These are phyloP conservation scores for Stachybotrys echinatus DNA, from an alignment of 2,329 filamentous ascomycete genomes.

Conservation along the genomic window DNA sequence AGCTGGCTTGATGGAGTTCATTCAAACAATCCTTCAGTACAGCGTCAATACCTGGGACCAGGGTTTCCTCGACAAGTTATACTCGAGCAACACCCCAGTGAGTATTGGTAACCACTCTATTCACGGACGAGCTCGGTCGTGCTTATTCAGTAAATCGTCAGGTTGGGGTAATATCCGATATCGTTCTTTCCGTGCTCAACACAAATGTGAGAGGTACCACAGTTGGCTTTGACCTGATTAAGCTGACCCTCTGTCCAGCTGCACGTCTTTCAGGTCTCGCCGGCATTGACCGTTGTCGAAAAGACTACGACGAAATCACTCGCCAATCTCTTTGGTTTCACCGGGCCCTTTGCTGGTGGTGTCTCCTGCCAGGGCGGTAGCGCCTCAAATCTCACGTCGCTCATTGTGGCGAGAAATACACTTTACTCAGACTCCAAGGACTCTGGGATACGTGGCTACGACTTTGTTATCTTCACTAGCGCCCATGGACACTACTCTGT, in stretches of 20 bases:
- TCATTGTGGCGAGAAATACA: constrained; percentile 82
- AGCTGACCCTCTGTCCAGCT: constrained; percentile 37
- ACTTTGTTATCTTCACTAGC: constrained; percentile 83
- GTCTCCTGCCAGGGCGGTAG: constrained; percentile 78
- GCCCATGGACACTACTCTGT: constrained; percentile 91
- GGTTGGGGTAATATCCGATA: constrained; percentile 79
- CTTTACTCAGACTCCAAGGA: constrained; percentile 75
- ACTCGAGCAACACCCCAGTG: constrained; percentile 77
- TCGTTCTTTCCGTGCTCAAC: constrained; percentile 81
- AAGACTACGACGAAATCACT: constrained; percentile 72
- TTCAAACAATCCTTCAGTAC: constrained; percentile 70
- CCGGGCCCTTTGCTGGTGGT: constrained; percentile 64
- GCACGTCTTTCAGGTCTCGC: constrained; percentile 92
- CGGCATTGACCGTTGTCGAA: constrained; percentile 80
- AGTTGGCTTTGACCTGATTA: background rate
- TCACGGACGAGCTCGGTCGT: background rate
- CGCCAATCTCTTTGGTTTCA: constrained; percentile 72
- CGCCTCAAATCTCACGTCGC: constrained; percentile 77
- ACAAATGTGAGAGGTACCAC: constrained; percentile 61
- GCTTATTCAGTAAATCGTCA: constrained; percentile 17
- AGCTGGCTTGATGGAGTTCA: constrained; percentile 66
- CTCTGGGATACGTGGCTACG: constrained; percentile 57
- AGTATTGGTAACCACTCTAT: background rate
- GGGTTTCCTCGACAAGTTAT: constrained; percentile 93
- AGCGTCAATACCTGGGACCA: constrained; percentile 99